phyloP scores from a whole-genome alignment of 2,329 filamentous ascomycete species.

The Xylaria sp. region DNA sequence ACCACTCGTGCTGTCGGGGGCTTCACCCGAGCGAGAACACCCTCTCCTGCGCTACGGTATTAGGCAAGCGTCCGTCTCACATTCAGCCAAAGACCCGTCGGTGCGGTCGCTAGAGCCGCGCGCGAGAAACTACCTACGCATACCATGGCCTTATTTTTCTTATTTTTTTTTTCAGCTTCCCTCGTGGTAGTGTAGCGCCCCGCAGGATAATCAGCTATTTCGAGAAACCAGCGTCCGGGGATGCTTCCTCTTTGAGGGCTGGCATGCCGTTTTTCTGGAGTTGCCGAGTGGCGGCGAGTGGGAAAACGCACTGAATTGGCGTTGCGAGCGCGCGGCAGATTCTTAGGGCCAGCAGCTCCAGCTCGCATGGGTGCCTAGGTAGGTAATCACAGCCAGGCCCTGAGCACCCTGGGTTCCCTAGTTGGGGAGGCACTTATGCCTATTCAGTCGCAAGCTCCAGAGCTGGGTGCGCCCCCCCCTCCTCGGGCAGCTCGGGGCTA shows the following conservation, averaged over 20 bases:
- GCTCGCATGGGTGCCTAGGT: conserved; percentile 18
- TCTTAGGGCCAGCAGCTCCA: not conserved
- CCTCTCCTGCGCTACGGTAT: not conserved
- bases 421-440: conserved; percentile 24
- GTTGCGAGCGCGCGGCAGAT: not conserved
- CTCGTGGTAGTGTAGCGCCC: not conserved
- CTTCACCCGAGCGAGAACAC: conserved; percentile 5
- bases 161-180: conserved; percentile 20
- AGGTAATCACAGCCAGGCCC: conserved; percentile 14
- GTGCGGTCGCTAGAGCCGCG: conserved; percentile 20
- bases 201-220: conserved; percentile 28
- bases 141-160: not conserved
- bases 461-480: conserved; percentile 38
- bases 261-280: conserved; percentile 28
- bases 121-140: conserved; percentile 4
- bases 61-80: conserved; percentile 7
- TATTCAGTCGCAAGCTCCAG: conserved; percentile 29
- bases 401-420: not conserved
- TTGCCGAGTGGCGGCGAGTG: conserved; percentile 33
- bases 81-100: not conserved
- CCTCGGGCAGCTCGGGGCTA: conserved; percentile 22
- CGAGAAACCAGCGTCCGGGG: conserved; percentile 27
- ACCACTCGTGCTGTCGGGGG: conserved; percentile 26
- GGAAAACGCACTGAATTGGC: conserved; percentile 1
- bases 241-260: conserved; percentile 34